Conservation (phyloP, 768 basidiomycete genomes). For the Symmetrospora coprosmae region DNA sequence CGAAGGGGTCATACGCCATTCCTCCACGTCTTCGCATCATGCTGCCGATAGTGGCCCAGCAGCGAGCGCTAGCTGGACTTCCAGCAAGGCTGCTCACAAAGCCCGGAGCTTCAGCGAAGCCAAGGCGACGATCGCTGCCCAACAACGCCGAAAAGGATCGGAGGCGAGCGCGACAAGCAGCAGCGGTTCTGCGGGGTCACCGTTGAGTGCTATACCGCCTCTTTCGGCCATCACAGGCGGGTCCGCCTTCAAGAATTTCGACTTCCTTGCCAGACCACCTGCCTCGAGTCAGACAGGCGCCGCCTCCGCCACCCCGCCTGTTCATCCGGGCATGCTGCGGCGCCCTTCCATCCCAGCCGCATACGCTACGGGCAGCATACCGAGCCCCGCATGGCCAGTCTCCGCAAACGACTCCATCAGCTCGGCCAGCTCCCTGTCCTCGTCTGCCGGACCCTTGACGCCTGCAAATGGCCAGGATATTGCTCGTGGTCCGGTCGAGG, state of each 20-base stretch:
- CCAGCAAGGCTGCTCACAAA: too few relatives aligned
- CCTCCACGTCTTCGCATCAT: not conserved
- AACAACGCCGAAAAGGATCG: not conserved
- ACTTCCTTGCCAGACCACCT: not conserved
- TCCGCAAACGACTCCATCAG: conserved; percentile 46
- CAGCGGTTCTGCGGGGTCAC: not conserved
- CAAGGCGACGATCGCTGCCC: too few relatives aligned
- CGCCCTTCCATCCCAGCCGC: conserved; percentile 16
- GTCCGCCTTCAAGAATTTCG: not conserved
- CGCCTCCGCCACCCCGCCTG: not conserved
- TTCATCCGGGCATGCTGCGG: not conserved
- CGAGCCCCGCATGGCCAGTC: conserved; percentile 4
- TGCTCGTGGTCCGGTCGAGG: conserved; percentile 50
- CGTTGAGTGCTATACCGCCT: too few relatives aligned
- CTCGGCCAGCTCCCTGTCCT: conserved; percentile 54
- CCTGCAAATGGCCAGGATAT: conserved; percentile 35
- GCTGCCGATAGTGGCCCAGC: too few relatives aligned
- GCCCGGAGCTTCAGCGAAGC: conserved; percentile 9
- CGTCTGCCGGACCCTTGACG: conserved; percentile 33
- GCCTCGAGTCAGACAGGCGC: not conserved
- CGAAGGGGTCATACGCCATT: not conserved
- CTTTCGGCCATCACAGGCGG: too few relatives aligned
- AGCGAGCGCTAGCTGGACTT: too few relatives aligned
- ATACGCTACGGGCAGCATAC: conserved; percentile 4
- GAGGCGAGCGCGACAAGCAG: conserved; percentile 1